Evolutionary conservation across 2,329 filamentous ascomycete genomes (phyloP), one percentile per base, ranked within the genome.

Genomic region (Nigrospora sphaerica): DNA sequence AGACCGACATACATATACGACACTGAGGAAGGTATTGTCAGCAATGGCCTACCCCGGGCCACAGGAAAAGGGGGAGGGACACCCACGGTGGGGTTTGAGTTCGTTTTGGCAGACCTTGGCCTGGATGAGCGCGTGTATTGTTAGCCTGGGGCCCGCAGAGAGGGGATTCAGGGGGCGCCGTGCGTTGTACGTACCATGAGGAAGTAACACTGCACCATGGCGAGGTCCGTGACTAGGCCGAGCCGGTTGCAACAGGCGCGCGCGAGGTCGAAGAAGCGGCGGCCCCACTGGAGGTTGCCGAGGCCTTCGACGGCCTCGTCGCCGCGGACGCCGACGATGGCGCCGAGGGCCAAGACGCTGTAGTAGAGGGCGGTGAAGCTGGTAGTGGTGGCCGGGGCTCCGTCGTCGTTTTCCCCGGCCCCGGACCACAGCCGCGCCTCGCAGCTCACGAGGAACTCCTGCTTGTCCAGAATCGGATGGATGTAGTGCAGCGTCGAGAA

Each of bases 71-170:
- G 13, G 23, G 1, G 16, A 13, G 13, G n/a, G 2, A 11, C 9
- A 57, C 66, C 51, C 42, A 71, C 69, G 59, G 47, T 74, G 69
- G 6, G 69, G 69, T 43, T 73, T 72, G 5, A 75, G 59, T 48
- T 74, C 70, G 42, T 74, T 72, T 47, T 74, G 72, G 49, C 70
- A 74, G 4, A 74, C 64, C 52, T 74, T 73, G 7, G 70, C 66
- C 67, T 70, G 13, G n/a, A n/a, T n/a, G n/a, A n/a, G n/a, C n/a
- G n/a, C n/a, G n/a, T n/a, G n/a, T 13, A 16, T 11, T 16, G 2
- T n/a, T n/a, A n/a, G 5, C 13, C 12, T 53, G 18, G 48, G 41
- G 33, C n/a, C n/a, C n/a, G n/a, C n/a, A n/a, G n/a, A n/a, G n/a
- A n/a, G n/a, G n/a, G n/a, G n/a, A n/a, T n/a, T n/a, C n/a, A n/a